These are phyloP conservation scores for Fusarium nodosum DNA, from an alignment of 2,329 filamentous ascomycete genomes.

Conservation along the genomic window DNA sequence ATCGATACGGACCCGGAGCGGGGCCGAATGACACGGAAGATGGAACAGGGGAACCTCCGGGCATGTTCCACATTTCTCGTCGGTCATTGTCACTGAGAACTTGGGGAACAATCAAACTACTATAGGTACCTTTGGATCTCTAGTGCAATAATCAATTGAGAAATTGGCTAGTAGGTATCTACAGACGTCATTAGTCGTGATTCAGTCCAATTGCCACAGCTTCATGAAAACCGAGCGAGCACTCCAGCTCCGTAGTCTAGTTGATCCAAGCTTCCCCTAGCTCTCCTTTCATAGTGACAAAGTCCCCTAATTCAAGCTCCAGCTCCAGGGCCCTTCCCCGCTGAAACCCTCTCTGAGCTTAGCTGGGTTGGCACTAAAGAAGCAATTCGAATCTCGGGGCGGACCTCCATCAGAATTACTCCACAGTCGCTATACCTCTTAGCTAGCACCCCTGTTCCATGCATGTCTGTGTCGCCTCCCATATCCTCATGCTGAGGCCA, in stretches of 20 bases:
- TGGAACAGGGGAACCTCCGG: slow-evolving; percentile 7
- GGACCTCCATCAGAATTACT: slow-evolving; percentile 11
- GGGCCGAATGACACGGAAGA: slow-evolving; percentile 23
- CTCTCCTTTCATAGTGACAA: slow-evolving; percentile 13
- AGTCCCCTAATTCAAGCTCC: slow-evolving; percentile 30
- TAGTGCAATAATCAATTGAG: not conserved
- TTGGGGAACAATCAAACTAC: not conserved
- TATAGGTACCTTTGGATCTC: too few relatives aligned
- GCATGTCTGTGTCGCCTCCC: slow-evolving; percentile 34
- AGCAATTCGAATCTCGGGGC: slow-evolving; percentile 5
- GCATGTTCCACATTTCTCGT: not conserved
- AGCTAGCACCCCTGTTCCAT: slow-evolving; percentile 22
- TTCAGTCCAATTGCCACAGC: not conserved
- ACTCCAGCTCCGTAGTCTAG: not conserved
- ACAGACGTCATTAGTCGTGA: not conserved
- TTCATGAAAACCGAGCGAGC: not conserved
- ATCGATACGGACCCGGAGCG: slow-evolving; percentile 24
- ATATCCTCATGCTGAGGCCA: slow-evolving; percentile 45
- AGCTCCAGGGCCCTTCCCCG: slow-evolving; percentile 13
- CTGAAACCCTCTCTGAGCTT: slow-evolving; percentile 13
- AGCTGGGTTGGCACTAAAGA: slow-evolving; percentile 3
- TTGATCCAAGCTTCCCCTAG: slow-evolving; percentile 31
- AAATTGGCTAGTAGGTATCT: not conserved
- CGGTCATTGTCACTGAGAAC: not conserved
- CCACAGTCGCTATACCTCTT: slow-evolving; percentile 27